These are phyloP conservation scores for Aciculoconidium aculeatum DNA, from an alignment of 805 yeast species.

Conservation along the genomic window DNA sequence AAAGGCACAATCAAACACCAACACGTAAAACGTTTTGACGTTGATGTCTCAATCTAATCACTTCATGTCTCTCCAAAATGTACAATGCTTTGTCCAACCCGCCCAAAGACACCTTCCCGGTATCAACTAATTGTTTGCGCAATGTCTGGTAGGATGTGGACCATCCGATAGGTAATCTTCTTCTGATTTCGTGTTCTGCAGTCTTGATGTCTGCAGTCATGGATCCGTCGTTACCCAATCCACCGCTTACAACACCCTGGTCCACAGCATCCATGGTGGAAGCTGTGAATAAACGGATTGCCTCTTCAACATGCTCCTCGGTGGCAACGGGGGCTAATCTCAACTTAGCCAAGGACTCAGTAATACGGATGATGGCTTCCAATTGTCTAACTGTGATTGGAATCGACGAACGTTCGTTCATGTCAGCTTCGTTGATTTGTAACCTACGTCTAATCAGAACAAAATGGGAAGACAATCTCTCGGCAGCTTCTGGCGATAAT, in stretches of 20 bases:
- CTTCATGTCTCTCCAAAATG: conserved; percentile 79
- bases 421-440: conserved; percentile 70
- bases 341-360: conserved; percentile 89
- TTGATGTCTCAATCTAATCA: conserved; percentile 84
- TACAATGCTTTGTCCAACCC: conserved; percentile 80
- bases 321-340: conserved; percentile 77
- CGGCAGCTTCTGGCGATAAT: conserved; percentile 82
- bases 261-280: conserved; percentile 96
- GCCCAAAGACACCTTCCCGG: conserved; percentile 54
- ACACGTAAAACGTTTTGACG: conserved; percentile 73
- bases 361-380: conserved; percentile 93
- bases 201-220: conserved; percentile 65
- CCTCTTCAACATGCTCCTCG: conserved; percentile 90
- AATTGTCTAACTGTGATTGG: conserved; percentile 97
- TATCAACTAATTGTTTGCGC: conserved; percentile 72
- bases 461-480: conserved; percentile 83
- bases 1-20: conserved; percentile 42
- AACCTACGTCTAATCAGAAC: conserved; percentile 84
- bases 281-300: conserved; percentile 88
- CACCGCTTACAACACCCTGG: conserved; percentile 48
- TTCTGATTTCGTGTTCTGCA: conserved; percentile 79
- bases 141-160: conserved; percentile 83
- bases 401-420: conserved; percentile 86
- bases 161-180: conserved; percentile 95
- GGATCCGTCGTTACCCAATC: conserved; percentile 46